Percentiles rank a stretch among this genome's conserved stretches.
phyloP scores from a whole-genome alignment of 257 asterid species.

The Penstemon newberryi region DNA sequence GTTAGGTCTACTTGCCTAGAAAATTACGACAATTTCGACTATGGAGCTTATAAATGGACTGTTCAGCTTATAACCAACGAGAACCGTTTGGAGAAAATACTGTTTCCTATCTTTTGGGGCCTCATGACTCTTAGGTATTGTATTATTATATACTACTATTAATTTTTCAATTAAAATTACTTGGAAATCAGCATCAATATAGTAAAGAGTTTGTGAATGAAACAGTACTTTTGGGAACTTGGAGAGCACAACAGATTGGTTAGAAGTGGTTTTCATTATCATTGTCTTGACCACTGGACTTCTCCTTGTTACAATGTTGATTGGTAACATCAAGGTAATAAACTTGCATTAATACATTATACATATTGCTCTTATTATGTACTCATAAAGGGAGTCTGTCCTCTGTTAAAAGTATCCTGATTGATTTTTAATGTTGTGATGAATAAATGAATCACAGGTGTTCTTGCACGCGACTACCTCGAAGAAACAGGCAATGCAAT shows the following conservation, averaged over 20 bases:
- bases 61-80: slow-evolving; percentile 79
- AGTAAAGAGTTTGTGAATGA: slow-evolving; percentile 8
- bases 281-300: slow-evolving; percentile 90
- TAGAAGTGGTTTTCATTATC: slow-evolving; percentile 85
- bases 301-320: slow-evolving; percentile 86
- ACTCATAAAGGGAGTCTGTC: too few species aligned
- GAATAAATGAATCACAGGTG: slow-evolving; percentile 47
- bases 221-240: slow-evolving; percentile 88
- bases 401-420: too few species aligned
- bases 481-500: slow-evolving; percentile 94
- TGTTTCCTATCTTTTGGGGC: slow-evolving; percentile 97
- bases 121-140: slow-evolving; percentile 90
- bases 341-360: too few species aligned
- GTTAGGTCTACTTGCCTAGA: slow-evolving; percentile 63
- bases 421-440: too few species aligned
- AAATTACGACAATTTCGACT: slow-evolving; percentile 55
- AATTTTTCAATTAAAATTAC: background rate
- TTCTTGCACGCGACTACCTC: slow-evolving; percentile 96
- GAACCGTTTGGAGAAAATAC: slow-evolving; percentile 80
- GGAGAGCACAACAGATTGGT: slow-evolving; percentile 98
- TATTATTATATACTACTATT: background rate
- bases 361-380: too few species aligned
- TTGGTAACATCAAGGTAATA: slow-evolving; percentile 94
- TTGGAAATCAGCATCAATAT: too few species aligned
- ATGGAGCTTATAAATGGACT: slow-evolving; percentile 95